Evolutionary conservation across 2,329 filamentous ascomycete genomes (phyloP).

Genomic region (Pseudogymnoascus sp.): DNA sequence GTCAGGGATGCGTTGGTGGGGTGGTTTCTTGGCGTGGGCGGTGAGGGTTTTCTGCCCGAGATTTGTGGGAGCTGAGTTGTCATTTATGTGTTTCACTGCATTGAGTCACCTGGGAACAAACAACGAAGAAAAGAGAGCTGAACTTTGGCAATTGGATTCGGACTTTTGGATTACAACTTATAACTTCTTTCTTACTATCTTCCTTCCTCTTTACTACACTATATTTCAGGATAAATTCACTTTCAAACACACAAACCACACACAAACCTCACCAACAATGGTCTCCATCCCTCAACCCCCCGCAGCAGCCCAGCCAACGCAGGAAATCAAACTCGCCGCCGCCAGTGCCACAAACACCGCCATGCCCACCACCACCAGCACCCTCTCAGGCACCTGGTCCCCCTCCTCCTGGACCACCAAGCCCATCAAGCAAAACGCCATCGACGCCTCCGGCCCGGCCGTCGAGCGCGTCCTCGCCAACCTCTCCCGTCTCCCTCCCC

Average conservation of each 20-base stretch:
- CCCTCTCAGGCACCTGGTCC: slow-evolving; percentile 37
- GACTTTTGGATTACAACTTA: not conserved
- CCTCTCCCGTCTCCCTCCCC: slow-evolving; percentile 64
- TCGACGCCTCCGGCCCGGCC: slow-evolving; percentile 57
- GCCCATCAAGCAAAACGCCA: slow-evolving; percentile 70
- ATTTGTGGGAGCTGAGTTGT: not conserved
- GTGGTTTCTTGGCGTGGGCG: not conserved
- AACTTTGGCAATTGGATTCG: not conserved
- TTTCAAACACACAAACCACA: not conserved
- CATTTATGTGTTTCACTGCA: not conserved
- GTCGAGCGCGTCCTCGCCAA: slow-evolving; percentile 56
- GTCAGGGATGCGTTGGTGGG: not conserved
- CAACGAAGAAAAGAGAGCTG: not conserved
- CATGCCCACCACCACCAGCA: not conserved
- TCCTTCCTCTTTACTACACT: not conserved
- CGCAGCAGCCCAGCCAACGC: not conserved
- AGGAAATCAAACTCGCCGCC: not conserved
- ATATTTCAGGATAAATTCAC: not conserved
- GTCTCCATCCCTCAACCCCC: not conserved
- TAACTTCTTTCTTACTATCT: not conserved
- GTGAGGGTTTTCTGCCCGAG: not conserved
- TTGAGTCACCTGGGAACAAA: not conserved
- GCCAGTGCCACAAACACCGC: not conserved
- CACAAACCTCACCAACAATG: not conserved
- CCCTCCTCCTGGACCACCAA: slow-evolving; percentile 69